Evolutionary conservation across 495 filamentous ascomycete genomes (phyloP).

Genomic region (Hypoxylon rickii): DNA sequence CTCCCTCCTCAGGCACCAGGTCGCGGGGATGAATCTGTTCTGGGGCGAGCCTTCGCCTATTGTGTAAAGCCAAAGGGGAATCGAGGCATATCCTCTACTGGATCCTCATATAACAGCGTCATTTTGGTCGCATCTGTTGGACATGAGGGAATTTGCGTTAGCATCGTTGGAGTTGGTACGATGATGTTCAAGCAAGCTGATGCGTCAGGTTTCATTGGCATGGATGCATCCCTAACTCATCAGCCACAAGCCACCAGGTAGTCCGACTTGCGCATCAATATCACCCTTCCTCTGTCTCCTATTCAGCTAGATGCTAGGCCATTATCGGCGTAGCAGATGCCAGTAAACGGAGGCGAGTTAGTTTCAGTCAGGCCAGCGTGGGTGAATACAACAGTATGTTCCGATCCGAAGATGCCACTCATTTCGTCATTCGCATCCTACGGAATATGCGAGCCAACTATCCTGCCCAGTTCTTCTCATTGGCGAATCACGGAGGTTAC

Average conservation of each 20-base stretch:
- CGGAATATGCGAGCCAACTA: neutral
- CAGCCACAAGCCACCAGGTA: neutral
- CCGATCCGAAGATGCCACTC: too few species aligned
- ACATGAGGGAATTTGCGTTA: neutral
- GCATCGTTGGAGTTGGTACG: neutral
- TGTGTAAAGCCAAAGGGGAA: neutral
- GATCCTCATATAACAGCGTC: neutral
- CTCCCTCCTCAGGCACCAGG: conserved; percentile 6
- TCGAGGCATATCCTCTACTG: neutral
- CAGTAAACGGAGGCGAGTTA: too few species aligned
- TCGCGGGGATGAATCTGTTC: conserved; percentile 10
- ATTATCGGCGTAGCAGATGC: too few species aligned
- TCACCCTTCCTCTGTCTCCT: too few species aligned
- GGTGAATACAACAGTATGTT: too few species aligned
- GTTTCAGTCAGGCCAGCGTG: neutral
- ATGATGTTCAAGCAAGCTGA: neutral
- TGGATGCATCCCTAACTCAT: neutral
- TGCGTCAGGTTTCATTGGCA: neutral
- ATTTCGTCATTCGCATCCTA: neutral
- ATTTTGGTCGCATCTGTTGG: neutral
- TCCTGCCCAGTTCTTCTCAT: neutral
- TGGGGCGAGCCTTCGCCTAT: neutral
- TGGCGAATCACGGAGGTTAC: neutral
- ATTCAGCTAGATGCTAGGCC: too few species aligned
- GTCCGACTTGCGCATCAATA: neutral